Base-by-base conservation (phyloP, 768 basidiomycete species). In the Termitomyces sp. region DNA sequence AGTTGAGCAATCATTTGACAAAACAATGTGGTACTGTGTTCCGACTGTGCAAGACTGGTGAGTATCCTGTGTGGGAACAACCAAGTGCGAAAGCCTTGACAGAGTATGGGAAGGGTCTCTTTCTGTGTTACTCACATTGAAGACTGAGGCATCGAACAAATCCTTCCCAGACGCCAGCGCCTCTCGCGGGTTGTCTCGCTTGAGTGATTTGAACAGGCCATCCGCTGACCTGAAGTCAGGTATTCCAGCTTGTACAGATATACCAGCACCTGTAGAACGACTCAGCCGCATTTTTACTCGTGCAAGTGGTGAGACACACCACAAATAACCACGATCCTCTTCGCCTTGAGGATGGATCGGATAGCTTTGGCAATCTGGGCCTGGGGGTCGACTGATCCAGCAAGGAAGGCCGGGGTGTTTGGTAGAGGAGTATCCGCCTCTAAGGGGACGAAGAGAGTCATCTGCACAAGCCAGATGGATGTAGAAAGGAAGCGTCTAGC, bases 1-100 rank as follows among this genome's bases (percentile, higher is more conserved):
- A 96, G 77, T 57, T 84, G 86, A 40, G 90, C 91, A 63, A 95
- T 92, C 93, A 94, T 94, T 70, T 89, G 89, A 72, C 87, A 93
- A 71, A 89, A 95, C 35, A 89, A 74, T 30, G 85, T 81, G 6
- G 89, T 93, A 26, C 82, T 89, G 63, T 82, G 79, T 70, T 86
- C 91, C 54, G 84, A 87, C 89, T 90, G 71, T 57, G 64, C 62
- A 63, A 38, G 20, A 38, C 18, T 49, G 0, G 38, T 64, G 30
- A 64, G 60, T 32, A 32, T 18, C 48, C 18, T 56, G 48, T 41
- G 35, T 20, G 40, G 16, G 52, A 14, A 26, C 23, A 6, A 3
- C 16, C 28, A 33, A 8, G 41, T 50, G 59, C 49, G 20, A 56
- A 49, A 57, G 66, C 57, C 48, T 28, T 53, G 36, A 28, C 46